Percentiles rank a stretch among this genome's conserved stretches.
These are phyloP conservation scores for Dothistroma septosporum DNA, from an alignment of 2,329 filamentous ascomycete genomes.

Conservation along the genomic window DNA sequence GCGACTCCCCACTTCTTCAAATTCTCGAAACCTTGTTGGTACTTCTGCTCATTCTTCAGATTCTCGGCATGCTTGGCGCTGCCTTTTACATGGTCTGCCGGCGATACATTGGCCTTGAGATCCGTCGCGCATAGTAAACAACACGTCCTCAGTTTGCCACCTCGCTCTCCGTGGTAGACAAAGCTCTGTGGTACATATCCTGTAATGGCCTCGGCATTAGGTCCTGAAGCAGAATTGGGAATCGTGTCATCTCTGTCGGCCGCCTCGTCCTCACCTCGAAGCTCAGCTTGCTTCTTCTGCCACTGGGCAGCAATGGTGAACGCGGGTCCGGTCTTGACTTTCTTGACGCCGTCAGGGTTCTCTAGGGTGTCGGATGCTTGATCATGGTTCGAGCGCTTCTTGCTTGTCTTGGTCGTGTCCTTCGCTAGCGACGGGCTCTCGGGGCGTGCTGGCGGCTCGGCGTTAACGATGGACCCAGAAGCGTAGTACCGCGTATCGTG, in stretches of 20 bases:
- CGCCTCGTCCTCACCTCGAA: slow-evolving; percentile 20
- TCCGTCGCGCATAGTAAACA: slow-evolving; percentile 28
- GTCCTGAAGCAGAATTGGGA: slow-evolving; percentile 13
- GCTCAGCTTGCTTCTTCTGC: slow-evolving; percentile 27
- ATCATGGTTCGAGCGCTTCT: slow-evolving; percentile 17
- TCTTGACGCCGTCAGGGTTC: slow-evolving; percentile 49
- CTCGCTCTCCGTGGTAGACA: slow-evolving; percentile 7
- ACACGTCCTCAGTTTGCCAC: slow-evolving; percentile 15
- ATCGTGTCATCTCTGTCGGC: slow-evolving; percentile 7
- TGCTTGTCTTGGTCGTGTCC: slow-evolving; percentile 6
- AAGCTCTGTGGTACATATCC: slow-evolving; percentile 14
- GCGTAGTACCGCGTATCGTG: slow-evolving; percentile 26
- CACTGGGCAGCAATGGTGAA: slow-evolving; percentile 25
- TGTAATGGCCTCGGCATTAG: slow-evolving; percentile 11
- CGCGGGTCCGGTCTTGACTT: slow-evolving; percentile 47
- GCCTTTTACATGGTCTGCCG: slow-evolving; percentile 57
- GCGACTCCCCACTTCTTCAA: slow-evolving; percentile 18
- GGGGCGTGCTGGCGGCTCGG: slow-evolving; percentile 15
- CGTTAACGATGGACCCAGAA: slow-evolving; percentile 20
- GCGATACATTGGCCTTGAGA: slow-evolving; percentile 10
- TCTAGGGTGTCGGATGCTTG: slow-evolving; percentile 10
- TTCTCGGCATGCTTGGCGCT: slow-evolving; percentile 56
- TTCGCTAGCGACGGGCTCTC: neutral
- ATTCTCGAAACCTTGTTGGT: slow-evolving; percentile 27
- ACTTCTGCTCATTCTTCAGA: slow-evolving; percentile 48